Evolutionary conservation across 176 grass and related monocot genomes (phyloP).

Genomic region (Triticum dicoccoides): DNA sequence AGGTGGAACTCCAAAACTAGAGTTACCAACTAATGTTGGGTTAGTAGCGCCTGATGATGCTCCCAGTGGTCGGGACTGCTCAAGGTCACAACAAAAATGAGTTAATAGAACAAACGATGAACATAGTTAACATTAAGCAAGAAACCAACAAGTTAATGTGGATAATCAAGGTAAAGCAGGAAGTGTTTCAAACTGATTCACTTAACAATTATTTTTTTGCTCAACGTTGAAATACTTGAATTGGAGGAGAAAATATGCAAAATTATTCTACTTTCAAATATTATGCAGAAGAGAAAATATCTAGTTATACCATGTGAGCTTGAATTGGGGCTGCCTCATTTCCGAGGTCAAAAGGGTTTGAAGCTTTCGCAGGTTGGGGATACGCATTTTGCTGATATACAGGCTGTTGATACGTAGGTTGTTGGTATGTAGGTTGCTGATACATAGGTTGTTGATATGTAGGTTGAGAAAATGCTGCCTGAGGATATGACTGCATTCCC

Average conservation of each 20-base stretch:
- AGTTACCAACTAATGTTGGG: constrained; percentile 46
- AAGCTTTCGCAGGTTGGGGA: constrained; percentile 56
- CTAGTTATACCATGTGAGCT: constrained; percentile 41
- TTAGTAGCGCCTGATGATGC: constrained; percentile 37
- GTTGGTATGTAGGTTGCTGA: constrained; percentile 35
- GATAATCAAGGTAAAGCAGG: not conserved
- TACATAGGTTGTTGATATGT: constrained; percentile 37
- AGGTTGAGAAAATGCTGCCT: constrained; percentile 40
- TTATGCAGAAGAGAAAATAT: constrained; percentile 10
- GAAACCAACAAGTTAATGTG: not conserved
- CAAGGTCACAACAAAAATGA: constrained; percentile 21
- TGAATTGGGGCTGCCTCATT: constrained; percentile 58
- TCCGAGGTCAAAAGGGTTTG: constrained; percentile 87
- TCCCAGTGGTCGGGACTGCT: constrained; percentile 48
- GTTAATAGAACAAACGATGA: constrained; percentile 26
- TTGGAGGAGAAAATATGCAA: not conserved
- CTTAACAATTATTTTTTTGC: not conserved
- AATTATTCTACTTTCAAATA: constrained; percentile 16
- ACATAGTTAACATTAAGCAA: not conserved
- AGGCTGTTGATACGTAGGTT: constrained; percentile 47
- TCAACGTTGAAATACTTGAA: not conserved
- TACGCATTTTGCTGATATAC: constrained; percentile 39
- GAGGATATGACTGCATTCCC: constrained; percentile 69
- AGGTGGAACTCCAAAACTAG: constrained; percentile 54
- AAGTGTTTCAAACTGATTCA: constrained; percentile 12